Evolutionary conservation across 306 rosid genomes (phyloP).

Genomic region (Cucumis hystrix): DNA sequence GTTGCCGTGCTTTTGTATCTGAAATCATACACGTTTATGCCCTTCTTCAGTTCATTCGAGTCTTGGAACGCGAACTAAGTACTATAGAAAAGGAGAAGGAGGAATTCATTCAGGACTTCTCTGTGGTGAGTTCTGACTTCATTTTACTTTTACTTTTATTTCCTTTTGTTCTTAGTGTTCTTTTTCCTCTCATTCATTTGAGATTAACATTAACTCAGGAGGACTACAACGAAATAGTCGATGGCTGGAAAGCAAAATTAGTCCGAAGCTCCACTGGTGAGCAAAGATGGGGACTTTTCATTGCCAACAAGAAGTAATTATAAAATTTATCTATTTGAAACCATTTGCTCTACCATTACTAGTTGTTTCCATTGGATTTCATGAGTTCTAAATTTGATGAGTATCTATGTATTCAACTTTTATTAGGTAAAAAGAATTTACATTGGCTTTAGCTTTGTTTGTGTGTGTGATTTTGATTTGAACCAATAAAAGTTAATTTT

Average conservation of each 20-base stretch:
- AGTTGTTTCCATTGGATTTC: not conserved
- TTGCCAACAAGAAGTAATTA: conserved; percentile 54
- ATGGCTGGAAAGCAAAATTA: conserved; percentile 42
- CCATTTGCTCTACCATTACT: not conserved
- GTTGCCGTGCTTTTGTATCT: not conserved
- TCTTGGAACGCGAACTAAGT: conserved; percentile 43
- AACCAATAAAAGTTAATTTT: too few relatives aligned
- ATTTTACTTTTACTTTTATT: not conserved
- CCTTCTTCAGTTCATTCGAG: conserved; percentile 43
- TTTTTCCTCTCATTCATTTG: not conserved
- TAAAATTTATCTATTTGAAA: not conserved
- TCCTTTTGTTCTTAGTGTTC: not conserved
- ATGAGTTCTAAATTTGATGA: too few relatives aligned
- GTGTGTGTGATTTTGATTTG: too few relatives aligned
- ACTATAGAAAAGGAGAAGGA: conserved; percentile 54
- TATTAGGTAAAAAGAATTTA: too few relatives aligned
- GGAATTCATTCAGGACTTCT: conserved; percentile 45
- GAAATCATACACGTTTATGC: not conserved
- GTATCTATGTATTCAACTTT: too few relatives aligned
- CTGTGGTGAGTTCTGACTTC: conserved; percentile 31
- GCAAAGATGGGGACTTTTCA: conserved; percentile 45
- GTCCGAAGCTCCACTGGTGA: conserved; percentile 24
- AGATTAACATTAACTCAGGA: conserved; percentile 8
- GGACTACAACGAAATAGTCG: conserved; percentile 31
- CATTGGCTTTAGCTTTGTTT: too few relatives aligned